Conservation (phyloP, 1,284 basidiomycete genomes). For the Leccinum pachyderme region DNA sequence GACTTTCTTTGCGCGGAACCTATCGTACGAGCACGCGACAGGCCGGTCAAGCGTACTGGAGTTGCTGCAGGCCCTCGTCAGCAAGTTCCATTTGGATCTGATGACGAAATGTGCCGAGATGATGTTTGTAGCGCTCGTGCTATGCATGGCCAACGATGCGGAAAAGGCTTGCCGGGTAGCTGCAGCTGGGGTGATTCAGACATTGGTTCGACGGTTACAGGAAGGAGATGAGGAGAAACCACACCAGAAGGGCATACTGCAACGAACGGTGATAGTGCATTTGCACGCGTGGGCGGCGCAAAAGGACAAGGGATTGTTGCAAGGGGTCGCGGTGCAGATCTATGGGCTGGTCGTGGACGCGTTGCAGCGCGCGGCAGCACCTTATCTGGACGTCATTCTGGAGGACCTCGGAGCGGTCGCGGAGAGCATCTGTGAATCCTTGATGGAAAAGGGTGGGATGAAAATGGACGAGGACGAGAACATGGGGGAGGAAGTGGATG, state of each 20-base stretch:
- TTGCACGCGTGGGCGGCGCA: constrained; percentile 82
- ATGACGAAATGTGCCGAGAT: constrained; percentile 85
- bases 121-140: constrained; percentile 89
- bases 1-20: constrained; percentile 91
- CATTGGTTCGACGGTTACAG: constrained; percentile 69
- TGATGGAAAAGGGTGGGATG: constrained; percentile 37
- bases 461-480: constrained; percentile 34
- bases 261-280: constrained; percentile 55
- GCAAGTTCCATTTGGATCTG: constrained; percentile 81
- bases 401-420: constrained; percentile 58
- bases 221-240: constrained; percentile 52
- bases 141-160: constrained; percentile 93
- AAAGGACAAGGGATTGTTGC: constrained; percentile 56
- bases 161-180: constrained; percentile 87
- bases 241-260: constrained; percentile 27
- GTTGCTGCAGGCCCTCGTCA: constrained; percentile 77
- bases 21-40: constrained; percentile 89
- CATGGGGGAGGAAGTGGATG: constrained; percentile 33
- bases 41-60: constrained; percentile 94
- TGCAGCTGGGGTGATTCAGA: constrained; percentile 81
- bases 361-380: constrained; percentile 46
- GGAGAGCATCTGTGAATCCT: constrained; percentile 42
- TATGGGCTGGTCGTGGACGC: constrained; percentile 75
- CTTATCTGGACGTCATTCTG: constrained; percentile 55
- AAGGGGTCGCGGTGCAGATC: constrained; percentile 76